A percentile compares a stretch with the other conserved stretches of the same genome.
Evolutionary conservation across 345 rosid species (phyloP).

Genomic region (Eucalyptus lansdowneana): DNA sequence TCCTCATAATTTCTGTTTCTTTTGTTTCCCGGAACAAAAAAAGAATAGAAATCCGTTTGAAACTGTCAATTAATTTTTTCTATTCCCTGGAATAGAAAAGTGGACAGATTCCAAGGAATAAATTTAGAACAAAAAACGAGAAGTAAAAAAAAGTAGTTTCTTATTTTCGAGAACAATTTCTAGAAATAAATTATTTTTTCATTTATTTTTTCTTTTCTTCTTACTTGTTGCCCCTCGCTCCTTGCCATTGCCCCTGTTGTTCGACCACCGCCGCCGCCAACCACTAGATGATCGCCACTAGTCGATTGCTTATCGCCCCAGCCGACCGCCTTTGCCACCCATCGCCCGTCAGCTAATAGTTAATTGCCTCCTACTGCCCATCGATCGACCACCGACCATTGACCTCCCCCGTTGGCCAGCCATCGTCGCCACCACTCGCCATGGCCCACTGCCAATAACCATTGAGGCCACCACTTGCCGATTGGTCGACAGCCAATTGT

Average conservation of each 20-base stretch:
- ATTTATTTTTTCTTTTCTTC: too few species aligned
- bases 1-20: accelerated
- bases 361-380: too few species aligned
- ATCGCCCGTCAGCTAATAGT: accelerated
- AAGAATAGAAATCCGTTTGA: accelerated
- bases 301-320: accelerated
- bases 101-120: too few species aligned
- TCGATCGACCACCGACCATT: accelerated
- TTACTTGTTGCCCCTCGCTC: too few species aligned
- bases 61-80: too few species aligned
- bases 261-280: accelerated
- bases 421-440: too few species aligned
- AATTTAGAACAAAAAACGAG: accelerated
- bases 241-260: accelerated
- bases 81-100: accelerated
- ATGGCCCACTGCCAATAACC: too few species aligned
- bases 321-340: accelerated
- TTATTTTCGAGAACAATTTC: too few species aligned
- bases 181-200: too few species aligned
- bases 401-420: accelerated
- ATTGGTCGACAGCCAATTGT: accelerated
- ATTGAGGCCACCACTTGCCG: accelerated
- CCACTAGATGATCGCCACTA: accelerated
- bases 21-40: accelerated
- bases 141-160: too few species aligned